Evolutionary conservation across 768 basidiomycete genomes (phyloP).

Genomic region (Russula sp.): DNA sequence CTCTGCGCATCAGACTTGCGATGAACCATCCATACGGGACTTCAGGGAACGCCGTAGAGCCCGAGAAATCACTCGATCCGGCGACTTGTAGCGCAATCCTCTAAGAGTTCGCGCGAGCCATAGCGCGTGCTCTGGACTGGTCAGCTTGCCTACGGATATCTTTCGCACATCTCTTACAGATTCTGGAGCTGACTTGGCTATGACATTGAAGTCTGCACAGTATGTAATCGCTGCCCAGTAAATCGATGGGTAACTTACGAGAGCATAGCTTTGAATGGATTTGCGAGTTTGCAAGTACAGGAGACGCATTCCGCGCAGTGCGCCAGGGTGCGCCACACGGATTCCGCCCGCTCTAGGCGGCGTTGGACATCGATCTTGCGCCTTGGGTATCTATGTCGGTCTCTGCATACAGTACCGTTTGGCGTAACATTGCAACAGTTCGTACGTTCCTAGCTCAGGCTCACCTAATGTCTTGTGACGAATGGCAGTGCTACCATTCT

Average conservation of each 20-base stretch:
- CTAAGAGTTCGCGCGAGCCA: conserved; percentile 5
- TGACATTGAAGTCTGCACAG: conserved; percentile 23
- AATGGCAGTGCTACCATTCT: no score
- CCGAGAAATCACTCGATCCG: neutral
- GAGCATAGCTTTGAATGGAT: conserved; percentile 6
- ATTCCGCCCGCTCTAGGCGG: conserved; percentile 15
- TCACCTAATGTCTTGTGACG: no score
- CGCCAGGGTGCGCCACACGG: conserved; percentile 15
- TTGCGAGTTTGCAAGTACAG: conserved; percentile 24
- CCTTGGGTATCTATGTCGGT: conserved; percentile 3
- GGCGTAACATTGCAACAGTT: no score
- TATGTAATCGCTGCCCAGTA: conserved; percentile 1
- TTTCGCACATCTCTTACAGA: no score
- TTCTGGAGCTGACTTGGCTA: conserved; percentile 25
- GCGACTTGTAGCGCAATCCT: neutral
- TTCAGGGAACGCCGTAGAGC: neutral
- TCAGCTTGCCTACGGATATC: neutral
- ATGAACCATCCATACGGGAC: neutral
- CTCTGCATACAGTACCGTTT: no score
- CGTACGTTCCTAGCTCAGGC: no score
- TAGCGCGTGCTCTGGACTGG: conserved; percentile 25
- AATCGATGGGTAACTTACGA: neutral
- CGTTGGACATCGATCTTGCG: conserved; percentile 20
- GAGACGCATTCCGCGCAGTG: conserved; percentile 14
- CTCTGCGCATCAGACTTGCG: conserved; percentile 5